Base-by-base conservation (phyloP, 2,329 filamentous ascomycete species). In the Trichothecium roseum region DNA sequence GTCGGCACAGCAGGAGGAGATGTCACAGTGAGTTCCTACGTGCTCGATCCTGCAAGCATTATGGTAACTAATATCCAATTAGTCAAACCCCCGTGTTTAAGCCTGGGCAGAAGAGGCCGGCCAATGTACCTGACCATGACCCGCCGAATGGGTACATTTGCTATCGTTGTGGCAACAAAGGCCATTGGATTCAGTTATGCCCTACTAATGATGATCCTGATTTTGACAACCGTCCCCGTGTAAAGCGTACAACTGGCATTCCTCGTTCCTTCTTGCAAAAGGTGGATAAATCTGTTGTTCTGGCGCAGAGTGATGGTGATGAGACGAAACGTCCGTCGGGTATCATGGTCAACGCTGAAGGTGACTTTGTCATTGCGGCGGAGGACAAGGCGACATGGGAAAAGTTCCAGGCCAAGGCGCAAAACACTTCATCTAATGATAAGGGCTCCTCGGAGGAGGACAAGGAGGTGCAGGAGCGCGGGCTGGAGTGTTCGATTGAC, bases 161-260 rank as follows among this genome's bases (percentile, higher is more conserved):
- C 63, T 94, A 95, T 56, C 81, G 91, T 34, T 98, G 91, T 60
- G 84, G 87, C 42, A 83, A 95, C 58, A 95, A 95, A 63, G 91
- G 88, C n/a, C 91, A 98, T 58, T 98, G 89, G 89, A 98, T 98
- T 43, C 89, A 96, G 62, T 76, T 85, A 35, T 98, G 91, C 53
- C 91, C 91, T 6, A 98, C 89, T n/a, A 98, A 98, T 57, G 86
- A 94, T 56, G 88, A 98, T 46, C 89, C 91, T 3, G 88, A 87
- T 41, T 96, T 88, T 58, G 91, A 98, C 61, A 88, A 88, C 46
- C 82, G 86, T 36, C 86, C 88, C 34, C 80, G 89, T 41, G 85
- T 96, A 45, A 96, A 95, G 68, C 81, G 89, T 41, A 96, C 91
- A 4, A 98, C 91, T 29, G 91, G 91, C 45, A 98, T 98, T 47